Conservation (phyloP, 1,284 basidiomycete genomes). For the Ustilago vetiveriae region DNA sequence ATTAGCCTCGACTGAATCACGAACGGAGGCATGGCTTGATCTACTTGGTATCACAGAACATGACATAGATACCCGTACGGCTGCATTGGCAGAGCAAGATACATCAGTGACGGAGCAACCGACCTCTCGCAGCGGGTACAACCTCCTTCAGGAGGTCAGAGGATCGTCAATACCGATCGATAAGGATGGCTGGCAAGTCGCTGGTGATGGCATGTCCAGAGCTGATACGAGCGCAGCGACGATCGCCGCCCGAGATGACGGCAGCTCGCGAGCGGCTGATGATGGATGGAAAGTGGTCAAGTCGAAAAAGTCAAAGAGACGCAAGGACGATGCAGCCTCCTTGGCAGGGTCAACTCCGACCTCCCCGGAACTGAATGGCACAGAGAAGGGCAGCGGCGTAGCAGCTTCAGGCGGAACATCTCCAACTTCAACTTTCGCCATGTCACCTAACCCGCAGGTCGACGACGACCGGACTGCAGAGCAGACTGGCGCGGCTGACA, state of each 20-base stretch:
- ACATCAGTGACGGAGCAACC: neutral
- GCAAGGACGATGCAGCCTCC: neutral
- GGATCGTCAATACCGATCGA: constrained; percentile 25
- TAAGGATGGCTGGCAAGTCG: constrained; percentile 48
- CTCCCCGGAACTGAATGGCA: neutral
- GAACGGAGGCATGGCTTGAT: constrained; percentile 15
- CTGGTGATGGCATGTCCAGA: constrained; percentile 2
- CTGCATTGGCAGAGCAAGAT: neutral
- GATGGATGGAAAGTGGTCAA: constrained; percentile 40
- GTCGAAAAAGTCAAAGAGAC: constrained; percentile 24
- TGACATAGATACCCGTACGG: neutral
- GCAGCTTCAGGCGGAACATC: neutral
- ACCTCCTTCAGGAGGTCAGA: neutral
- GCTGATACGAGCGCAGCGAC: too few relatives aligned
- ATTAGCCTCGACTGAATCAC: neutral
- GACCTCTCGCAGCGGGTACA: neutral
- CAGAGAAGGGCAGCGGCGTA: neutral
- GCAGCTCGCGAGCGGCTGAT: neutral
- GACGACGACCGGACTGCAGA: neutral
- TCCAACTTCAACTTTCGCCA: neutral
- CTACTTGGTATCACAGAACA: constrained; percentile 14
- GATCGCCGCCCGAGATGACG: neutral
- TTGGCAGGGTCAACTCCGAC: neutral
- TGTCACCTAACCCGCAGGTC: neutral
- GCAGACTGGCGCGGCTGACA: neutral